These are phyloP conservation scores for Xylaria bambusicola DNA, from an alignment of 495 filamentous ascomycete species.

Conservation along the genomic window DNA sequence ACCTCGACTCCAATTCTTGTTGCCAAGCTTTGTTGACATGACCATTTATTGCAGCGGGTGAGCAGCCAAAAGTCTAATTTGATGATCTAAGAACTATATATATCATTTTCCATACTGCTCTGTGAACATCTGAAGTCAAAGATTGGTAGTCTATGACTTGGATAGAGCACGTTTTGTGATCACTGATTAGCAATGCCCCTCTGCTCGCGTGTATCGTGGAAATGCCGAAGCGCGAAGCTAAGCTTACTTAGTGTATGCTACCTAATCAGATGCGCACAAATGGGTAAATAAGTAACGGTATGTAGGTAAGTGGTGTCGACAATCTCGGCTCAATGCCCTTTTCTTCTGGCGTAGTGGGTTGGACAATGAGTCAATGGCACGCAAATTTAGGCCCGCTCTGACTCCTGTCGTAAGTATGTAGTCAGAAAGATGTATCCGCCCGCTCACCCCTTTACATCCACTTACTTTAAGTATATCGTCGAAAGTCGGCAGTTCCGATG, in stretches of 20 bases:
- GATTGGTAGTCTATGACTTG: too few species aligned
- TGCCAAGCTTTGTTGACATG: not conserved
- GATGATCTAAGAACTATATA: too few species aligned
- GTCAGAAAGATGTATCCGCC: too few species aligned
- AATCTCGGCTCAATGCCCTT: not conserved
- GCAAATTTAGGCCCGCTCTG: not conserved
- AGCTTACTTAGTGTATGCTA: not conserved
- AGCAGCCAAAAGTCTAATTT: too few species aligned
- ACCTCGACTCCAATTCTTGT: conserved; percentile 6
- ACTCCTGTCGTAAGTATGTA: not conserved
- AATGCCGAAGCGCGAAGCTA: conserved; percentile 16
- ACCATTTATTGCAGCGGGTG: not conserved
- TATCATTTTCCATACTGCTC: too few species aligned
- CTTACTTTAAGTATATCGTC: too few species aligned
- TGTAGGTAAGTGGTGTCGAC: not conserved
- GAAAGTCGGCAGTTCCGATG: too few species aligned
- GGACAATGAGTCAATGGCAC: not conserved
- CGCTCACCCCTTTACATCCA: too few species aligned
- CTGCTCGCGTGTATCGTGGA: not conserved
- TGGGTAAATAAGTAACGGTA: too few species aligned
- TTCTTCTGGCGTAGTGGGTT: not conserved
- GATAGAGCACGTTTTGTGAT: too few species aligned
- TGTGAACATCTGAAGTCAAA: too few species aligned
- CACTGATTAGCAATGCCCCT: not conserved
- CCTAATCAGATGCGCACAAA: too few species aligned